Base-by-base conservation (phyloP, 1,284 basidiomycete species). In the Anthracocystis walkeri region DNA sequence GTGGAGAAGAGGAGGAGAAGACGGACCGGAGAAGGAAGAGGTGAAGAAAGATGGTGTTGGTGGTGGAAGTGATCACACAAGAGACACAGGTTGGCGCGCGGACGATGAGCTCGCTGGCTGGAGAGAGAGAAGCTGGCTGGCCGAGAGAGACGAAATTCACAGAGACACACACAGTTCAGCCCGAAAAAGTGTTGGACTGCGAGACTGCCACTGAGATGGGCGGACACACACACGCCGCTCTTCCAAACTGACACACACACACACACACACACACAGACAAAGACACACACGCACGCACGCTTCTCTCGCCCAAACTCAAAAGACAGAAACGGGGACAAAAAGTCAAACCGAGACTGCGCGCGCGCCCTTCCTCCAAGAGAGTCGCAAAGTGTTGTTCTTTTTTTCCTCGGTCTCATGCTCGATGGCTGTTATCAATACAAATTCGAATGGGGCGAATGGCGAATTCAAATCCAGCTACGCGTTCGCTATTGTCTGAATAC, bases 101-200 rank as follows among this genome's bases (percentile, higher is more conserved):
- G 11, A 40, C 50, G 49, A 16, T 35, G 29, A 42, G 20, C 41
- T 42, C n/a, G 41, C 41, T 45, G 42, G 21, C 42, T 45, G 21
- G 21, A 14, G 23, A 18, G 16, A 41, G 29, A 35, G 7, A 12
- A n/a, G n/a, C n/a, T n/a, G n/a, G n/a, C n/a, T n/a, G n/a, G n/a
- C n/a, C n/a, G 20, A 23, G 42, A 44, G 25, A 41, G 27, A 41
- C 29, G 16, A 50, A 42, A 42, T n/a, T 38, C 50, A 50, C 45
- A 44, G n/a, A n/a, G n/a, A n/a, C n/a, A n/a, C 41, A n/a, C 12
- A 3, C 4, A 42, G 5, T 23, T 25, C 40, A 8, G 41, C 12
- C 4, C 12, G 25, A 48, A 60, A 61, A 70, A 70, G 68, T 70
- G 68, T 70, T 70, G 68, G 68, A 63, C 61, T 70, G 56, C 20